phyloP scores from a whole-genome alignment of 306 rosid genomes.

The Fragaria ananassa region DNA sequence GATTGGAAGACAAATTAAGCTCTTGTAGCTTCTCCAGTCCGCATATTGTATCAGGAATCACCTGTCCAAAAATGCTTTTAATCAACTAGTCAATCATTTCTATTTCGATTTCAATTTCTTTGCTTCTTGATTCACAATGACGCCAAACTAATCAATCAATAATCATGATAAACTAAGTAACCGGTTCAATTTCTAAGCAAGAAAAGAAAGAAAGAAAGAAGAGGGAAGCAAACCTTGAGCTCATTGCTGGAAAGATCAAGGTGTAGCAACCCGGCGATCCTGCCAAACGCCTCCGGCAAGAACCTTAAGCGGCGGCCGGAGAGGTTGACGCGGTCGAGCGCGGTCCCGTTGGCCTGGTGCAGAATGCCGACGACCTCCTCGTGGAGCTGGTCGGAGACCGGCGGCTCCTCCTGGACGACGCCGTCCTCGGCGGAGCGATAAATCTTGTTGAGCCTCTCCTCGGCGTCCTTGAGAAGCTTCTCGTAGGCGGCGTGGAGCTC shows the following conservation, averaged over 20 bases:
- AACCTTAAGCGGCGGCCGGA: constrained; percentile 44
- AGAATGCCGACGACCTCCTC: constrained; percentile 71
- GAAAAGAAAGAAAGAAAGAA: background rate
- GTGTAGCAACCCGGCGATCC: constrained; percentile 49
- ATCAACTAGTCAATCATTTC: background rate
- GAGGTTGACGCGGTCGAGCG: constrained; percentile 53
- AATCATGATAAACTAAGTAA: background rate
- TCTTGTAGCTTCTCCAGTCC: constrained; percentile 79
- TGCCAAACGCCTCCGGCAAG: constrained; percentile 73
- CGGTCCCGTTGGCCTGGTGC: constrained; percentile 56
- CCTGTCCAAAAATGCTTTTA: constrained; percentile 37
- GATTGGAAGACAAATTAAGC: constrained; percentile 70
- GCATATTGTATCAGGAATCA: constrained; percentile 69
- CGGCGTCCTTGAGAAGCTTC: constrained; percentile 75
- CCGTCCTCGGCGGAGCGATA: constrained; percentile 48
- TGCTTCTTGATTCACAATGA: too few relatives aligned
- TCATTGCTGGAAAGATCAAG: constrained; percentile 66
- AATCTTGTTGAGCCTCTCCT: constrained; percentile 65
- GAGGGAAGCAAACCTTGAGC: constrained; percentile 45
- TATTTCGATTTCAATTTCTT: background rate
- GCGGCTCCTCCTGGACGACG: constrained; percentile 3
- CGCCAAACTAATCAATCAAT: background rate
- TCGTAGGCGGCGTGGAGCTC: constrained; percentile 77
- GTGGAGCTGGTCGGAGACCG: constrained; percentile 28
- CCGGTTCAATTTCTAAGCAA: background rate